Evolutionary conservation across 441 rosid genomes (phyloP), one percentile per base, ranked within the genome.

Genomic region (Monsonia emarginata): DNA sequence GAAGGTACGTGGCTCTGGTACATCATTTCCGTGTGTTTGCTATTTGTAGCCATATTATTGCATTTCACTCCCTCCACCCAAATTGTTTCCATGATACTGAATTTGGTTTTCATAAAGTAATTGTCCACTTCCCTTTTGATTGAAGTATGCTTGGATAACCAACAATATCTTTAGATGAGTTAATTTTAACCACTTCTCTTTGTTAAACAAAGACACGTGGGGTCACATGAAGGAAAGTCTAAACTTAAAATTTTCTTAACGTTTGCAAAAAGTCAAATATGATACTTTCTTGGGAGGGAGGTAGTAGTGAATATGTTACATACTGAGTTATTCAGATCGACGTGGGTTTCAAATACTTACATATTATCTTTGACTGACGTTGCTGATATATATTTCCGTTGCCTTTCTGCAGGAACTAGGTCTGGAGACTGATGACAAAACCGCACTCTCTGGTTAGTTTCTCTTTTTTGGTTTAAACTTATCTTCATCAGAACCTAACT

Each of bases 371-470:
- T 40, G 13, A 18, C 11, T 26, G 31, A 34, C 38, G 8, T 73
- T 62, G 69, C 72, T 62, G 70, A 36, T 65, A n/a, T 72, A 28
- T 48, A 54, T 77, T 58, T 75, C 9, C 60, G 42, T 65, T 80
- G 32, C 70, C 22, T 31, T 67, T 28, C 36, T 74, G 71, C 83
- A 90, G 97, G 95, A 90, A 73, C 89, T 90, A 71, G 97, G 95
- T 27, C 69, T 82, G 81, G 97, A 87, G 85, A 84, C 96, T 28
- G 93, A 89, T 75, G 86, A 83, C 81, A 90, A 89, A 82, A 85
- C 91, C 56, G 86, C 90, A 30, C 88, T 90, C 68, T 85, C 86
- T 61, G 87, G 97, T 94, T 63, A 74, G 91, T 74, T 50, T 62
- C 61, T 26, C 59, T 63, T 69, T 63, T 64, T 31, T 56, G 31